Evolutionary conservation across 768 basidiomycete species (phyloP).

Genomic region (Mycena vulgaris): DNA sequence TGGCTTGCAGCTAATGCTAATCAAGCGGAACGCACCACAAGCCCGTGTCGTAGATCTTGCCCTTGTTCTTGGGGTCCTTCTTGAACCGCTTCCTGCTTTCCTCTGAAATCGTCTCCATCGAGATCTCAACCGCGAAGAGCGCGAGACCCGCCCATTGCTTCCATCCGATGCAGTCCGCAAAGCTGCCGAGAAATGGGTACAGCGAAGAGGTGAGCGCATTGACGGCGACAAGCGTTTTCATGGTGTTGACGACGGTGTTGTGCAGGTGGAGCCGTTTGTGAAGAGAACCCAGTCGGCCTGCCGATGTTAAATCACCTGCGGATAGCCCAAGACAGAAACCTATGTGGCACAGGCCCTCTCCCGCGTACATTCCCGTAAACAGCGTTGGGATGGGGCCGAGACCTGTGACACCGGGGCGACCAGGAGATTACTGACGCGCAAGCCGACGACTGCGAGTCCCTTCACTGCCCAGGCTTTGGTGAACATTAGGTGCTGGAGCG

Average conservation of each 20-base stretch:
- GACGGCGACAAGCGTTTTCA: conserved; percentile 43
- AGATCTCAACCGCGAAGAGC: conserved; percentile 36
- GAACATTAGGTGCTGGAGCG: conserved; percentile 36
- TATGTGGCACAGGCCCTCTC: conserved; percentile 31
- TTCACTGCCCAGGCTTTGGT: conserved; percentile 38
- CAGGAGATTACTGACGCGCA: conserved; percentile 33
- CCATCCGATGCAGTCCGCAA: conserved; percentile 37
- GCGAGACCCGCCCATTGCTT: conserved; percentile 38
- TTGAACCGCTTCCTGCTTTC: conserved; percentile 43
- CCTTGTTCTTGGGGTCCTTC: conserved; percentile 42
- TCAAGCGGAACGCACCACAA: conserved; percentile 33
- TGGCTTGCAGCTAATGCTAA: neutral
- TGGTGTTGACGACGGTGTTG: conserved; percentile 34
- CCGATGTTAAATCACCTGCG: neutral
- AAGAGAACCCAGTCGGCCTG: conserved; percentile 30
- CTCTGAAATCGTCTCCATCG: conserved; percentile 41
- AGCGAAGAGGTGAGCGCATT: conserved; percentile 34
- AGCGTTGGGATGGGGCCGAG: conserved; percentile 34
- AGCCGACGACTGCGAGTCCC: conserved; percentile 30
- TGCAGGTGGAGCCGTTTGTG: conserved; percentile 19
- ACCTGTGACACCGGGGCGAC: conserved; percentile 32
- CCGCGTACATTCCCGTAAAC: conserved; percentile 37
- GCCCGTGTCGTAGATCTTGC: conserved; percentile 41
- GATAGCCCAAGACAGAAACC: neutral
- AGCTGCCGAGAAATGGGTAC: conserved; percentile 12